Evolutionary conservation across 192 early-diverging fungal species (phyloP).

Genomic region (Spizellomyces sp.): DNA sequence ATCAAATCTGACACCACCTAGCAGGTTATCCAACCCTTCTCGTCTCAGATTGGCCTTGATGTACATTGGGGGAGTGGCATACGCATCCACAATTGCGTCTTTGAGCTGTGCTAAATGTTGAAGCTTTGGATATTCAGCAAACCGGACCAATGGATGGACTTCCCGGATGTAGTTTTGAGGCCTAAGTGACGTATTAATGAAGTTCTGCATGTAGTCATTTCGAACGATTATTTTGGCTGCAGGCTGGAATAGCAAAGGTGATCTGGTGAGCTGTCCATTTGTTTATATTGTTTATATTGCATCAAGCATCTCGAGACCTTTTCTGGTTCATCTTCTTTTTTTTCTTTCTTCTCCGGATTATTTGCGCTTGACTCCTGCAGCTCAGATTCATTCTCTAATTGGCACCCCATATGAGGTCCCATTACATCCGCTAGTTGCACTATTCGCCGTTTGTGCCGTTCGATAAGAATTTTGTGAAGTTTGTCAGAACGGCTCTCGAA

Average conservation of each 20-base stretch:
- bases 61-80: conserved; percentile 51
- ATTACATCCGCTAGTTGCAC: too few relatives aligned
- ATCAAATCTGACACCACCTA: conserved; percentile 50
- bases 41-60: conserved; percentile 50
- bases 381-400: too few relatives aligned
- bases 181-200: conserved; percentile 50
- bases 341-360: too few relatives aligned
- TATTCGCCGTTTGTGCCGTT: too few relatives aligned
- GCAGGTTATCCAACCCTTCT: conserved; percentile 7
- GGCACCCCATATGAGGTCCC: too few relatives aligned
- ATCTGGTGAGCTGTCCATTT: too few relatives aligned
- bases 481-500: too few relatives aligned
- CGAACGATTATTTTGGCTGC: conserved; percentile 9
- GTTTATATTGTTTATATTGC: too few relatives aligned
- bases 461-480: too few relatives aligned
- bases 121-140: conserved; percentile 65
- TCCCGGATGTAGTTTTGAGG: conserved; percentile 68
- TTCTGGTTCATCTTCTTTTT: too few relatives aligned
- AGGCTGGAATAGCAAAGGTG: neutral
- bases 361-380: too few relatives aligned
- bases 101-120: conserved; percentile 51
- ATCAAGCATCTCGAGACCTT: too few relatives aligned
- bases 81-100: conserved; percentile 34
- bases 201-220: conserved; percentile 65
- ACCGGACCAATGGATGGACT: conserved; percentile 45